Conservation (phyloP, 495 filamentous ascomycete species). For the Viridothelium virens region DNA sequence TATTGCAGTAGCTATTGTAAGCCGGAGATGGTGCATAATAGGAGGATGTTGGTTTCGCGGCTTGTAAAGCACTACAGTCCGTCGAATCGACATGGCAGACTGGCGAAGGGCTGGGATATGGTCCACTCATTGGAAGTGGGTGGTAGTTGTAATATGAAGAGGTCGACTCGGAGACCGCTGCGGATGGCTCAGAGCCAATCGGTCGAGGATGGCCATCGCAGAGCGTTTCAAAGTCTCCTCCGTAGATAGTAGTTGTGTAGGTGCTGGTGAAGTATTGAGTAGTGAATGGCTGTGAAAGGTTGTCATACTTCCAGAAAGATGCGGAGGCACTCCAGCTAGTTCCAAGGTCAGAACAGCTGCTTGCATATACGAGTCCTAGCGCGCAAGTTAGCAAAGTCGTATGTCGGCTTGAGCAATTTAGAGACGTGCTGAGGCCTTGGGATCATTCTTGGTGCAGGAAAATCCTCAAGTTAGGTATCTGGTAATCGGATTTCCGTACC, state of each 20-base stretch:
- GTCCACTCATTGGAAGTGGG: background rate
- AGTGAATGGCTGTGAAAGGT: constrained; percentile 1
- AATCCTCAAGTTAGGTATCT: too few species aligned
- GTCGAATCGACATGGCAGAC: background rate
- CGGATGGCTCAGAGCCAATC: background rate
- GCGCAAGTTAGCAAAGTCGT: background rate
- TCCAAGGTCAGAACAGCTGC: constrained; percentile 6
- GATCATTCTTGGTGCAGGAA: too few species aligned
- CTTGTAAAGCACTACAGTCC: background rate
- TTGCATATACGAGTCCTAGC: background rate
- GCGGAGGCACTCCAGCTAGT: constrained; percentile 4
- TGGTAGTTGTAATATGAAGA: background rate
- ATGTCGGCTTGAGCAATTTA: too few species aligned
- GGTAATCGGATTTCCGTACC: too few species aligned
- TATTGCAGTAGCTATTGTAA: constrained; percentile 1
- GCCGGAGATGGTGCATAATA: background rate
- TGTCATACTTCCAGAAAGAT: background rate
- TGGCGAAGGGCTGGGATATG: background rate
- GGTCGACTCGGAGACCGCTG: constrained; percentile 12
- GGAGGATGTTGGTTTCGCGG: background rate
- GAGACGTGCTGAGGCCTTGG: too few species aligned
- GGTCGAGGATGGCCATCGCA: constrained; percentile 19
- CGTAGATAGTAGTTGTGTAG: background rate
- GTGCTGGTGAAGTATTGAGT: background rate
- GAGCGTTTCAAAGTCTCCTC: constrained; percentile 9